Percentiles rank a stretch among this genome's conserved stretches.
Conservation (phyloP, 208 protist genomes). For the Naegleria lovaniensis region DNA sequence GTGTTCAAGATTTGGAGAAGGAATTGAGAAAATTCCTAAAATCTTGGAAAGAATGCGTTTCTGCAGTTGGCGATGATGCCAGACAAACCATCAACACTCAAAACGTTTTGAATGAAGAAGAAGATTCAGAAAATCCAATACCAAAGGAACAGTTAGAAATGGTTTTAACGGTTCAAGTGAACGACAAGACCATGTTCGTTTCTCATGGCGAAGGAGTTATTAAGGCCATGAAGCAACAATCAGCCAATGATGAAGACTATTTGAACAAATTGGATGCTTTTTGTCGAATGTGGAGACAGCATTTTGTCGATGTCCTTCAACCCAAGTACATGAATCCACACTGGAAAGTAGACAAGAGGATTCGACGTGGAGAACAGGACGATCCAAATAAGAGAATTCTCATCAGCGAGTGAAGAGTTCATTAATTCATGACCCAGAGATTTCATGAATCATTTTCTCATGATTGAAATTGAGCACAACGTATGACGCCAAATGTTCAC, state of each 20-base stretch:
- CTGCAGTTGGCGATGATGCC: no score
- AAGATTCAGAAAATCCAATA: neutral
- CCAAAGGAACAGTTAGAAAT: neutral
- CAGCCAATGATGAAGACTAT: neutral
- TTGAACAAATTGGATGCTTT: neutral
- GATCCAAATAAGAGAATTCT: neutral
- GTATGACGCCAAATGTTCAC: no score
- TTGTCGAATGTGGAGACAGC: neutral
- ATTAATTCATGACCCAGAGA: no score
- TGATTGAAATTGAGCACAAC: no score
- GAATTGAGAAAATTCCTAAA: neutral
- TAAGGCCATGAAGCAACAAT: neutral
- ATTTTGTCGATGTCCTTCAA: neutral
- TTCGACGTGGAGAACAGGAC: neutral
- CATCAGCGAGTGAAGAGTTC: neutral
- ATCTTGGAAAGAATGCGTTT: neutral
- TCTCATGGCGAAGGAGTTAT: constrained; percentile 19
- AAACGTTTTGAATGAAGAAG: no score
- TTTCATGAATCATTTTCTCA: no score
- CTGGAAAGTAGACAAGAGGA: neutral
- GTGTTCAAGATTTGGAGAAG: neutral
- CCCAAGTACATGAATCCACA: neutral
- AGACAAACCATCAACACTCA: no score
- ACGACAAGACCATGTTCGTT: neutral
- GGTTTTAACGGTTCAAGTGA: neutral